Evolutionary conservation across 352 stramenopile genomes (phyloP).

Genomic region (Pythium apleroticum): DNA sequence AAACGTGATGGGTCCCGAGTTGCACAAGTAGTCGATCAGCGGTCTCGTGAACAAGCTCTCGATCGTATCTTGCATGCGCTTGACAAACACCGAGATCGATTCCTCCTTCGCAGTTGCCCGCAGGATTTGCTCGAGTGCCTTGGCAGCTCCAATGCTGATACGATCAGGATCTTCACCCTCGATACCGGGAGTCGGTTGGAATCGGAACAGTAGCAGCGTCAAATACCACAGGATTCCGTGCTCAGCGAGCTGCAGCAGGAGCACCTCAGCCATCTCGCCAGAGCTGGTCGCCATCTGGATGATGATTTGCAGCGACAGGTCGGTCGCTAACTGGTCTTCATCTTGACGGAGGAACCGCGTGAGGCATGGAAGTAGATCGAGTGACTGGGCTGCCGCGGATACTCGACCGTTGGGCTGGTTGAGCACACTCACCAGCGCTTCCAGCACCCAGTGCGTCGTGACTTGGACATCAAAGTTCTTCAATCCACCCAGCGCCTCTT

Average conservation of each 20-base stretch:
- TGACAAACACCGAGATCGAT: slow-evolving; percentile 72
- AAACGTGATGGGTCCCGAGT: slow-evolving; percentile 61
- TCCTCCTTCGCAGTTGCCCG: slow-evolving; percentile 68
- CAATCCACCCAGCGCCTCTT: slow-evolving; percentile 49
- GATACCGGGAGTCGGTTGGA: slow-evolving; percentile 30
- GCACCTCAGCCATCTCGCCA: slow-evolving; percentile 79
- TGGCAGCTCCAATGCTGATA: slow-evolving; percentile 71
- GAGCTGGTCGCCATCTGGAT: slow-evolving; percentile 80
- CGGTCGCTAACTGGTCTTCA: slow-evolving; percentile 63
- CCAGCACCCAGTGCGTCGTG: slow-evolving; percentile 76
- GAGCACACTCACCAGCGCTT: slow-evolving; percentile 82
- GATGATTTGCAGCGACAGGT: slow-evolving; percentile 80
- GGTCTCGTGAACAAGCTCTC: slow-evolving; percentile 79
- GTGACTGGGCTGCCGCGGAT: slow-evolving; percentile 75
- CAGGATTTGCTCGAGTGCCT: slow-evolving; percentile 71
- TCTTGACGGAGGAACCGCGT: slow-evolving; percentile 73
- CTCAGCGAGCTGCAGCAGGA: slow-evolving; percentile 77
- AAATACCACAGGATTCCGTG: slow-evolving; percentile 86
- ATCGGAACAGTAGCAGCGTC: slow-evolving; percentile 75
- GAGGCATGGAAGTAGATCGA: slow-evolving; percentile 79
- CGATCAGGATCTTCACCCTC: slow-evolving; percentile 46
- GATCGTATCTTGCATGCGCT: slow-evolving; percentile 83
- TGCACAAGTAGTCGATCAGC: slow-evolving; percentile 71
- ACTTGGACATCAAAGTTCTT: slow-evolving; percentile 65
- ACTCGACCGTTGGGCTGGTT: slow-evolving; percentile 80